Conservation (phyloP, 441 rosid species). For the Bruguiera hainesii region DNA sequence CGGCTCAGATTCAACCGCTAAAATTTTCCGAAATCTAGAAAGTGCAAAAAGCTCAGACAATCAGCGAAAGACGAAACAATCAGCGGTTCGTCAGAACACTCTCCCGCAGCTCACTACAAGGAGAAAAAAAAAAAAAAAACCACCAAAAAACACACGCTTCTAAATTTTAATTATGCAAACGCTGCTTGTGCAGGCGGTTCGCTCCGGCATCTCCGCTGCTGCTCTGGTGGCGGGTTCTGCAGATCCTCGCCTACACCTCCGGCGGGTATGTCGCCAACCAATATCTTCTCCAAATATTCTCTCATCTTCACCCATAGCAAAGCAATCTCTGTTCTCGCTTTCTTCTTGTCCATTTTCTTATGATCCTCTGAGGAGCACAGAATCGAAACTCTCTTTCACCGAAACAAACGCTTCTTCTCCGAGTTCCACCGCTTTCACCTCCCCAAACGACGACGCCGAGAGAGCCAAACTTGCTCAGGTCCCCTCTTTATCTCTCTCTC, state of each 20-base stretch:
- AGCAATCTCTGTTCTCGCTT: slow-evolving; percentile 22
- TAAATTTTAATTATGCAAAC: slow-evolving; percentile 44
- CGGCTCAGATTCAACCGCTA: not conserved
- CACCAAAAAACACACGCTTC: not conserved
- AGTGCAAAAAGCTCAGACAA: not conserved
- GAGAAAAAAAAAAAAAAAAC: not conserved
- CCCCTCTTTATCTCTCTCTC: not conserved
- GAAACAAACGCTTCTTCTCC: slow-evolving; percentile 30
- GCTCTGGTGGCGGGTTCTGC: slow-evolving; percentile 25
- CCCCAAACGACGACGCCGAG: slow-evolving; percentile 53
- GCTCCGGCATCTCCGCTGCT: slow-evolving; percentile 30
- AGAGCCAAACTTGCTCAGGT: slow-evolving; percentile 89
- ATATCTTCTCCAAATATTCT: slow-evolving; percentile 18
- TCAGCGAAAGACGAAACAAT: not conserved
- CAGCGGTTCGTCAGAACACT: no score
- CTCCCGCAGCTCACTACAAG: no score
- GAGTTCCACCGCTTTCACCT: slow-evolving; percentile 37
- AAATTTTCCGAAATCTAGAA: not conserved
- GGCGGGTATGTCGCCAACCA: not conserved
- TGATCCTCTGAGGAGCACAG: slow-evolving; percentile 32
- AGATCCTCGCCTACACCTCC: slow-evolving; percentile 12
- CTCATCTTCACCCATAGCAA: slow-evolving; percentile 17
- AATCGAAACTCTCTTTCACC: slow-evolving; percentile 27
- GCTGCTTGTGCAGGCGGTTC: slow-evolving; percentile 52
- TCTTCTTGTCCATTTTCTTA: slow-evolving; percentile 11